These are phyloP conservation scores for Pseudomassariella vexata DNA, from an alignment of 2,329 filamentous ascomycete genomes.

Conservation along the genomic window DNA sequence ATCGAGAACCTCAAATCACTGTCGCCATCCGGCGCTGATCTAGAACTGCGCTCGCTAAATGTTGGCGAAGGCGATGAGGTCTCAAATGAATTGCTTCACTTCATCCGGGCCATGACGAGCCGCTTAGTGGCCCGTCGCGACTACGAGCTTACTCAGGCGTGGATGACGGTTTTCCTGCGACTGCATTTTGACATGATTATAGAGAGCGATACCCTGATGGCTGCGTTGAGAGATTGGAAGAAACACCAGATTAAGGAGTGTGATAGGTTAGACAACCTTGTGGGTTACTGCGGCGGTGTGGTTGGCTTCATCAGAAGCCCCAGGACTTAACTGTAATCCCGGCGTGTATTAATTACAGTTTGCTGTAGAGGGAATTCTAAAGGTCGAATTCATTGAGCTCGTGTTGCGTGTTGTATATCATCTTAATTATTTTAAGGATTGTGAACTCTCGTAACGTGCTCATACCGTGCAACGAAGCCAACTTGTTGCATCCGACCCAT, in stretches of 20 bases:
- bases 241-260: constrained; percentile 66
- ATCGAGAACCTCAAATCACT: constrained; percentile 75
- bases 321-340: constrained; percentile 39
- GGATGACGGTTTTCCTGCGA: constrained; percentile 92
- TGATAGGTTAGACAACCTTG: constrained; percentile 64
- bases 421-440: too few species aligned
- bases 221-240: constrained; percentile 64
- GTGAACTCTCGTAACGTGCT: too few species aligned
- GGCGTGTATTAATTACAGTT: too few species aligned
- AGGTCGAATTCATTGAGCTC: too few species aligned
- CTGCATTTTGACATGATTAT: constrained; percentile 61
- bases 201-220: constrained; percentile 47
- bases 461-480: too few species aligned
- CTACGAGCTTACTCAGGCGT: constrained; percentile 91
- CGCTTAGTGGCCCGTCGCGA: constrained; percentile 66
- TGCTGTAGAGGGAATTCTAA: too few species aligned
- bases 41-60: constrained; percentile 80
- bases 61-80: constrained; percentile 36
- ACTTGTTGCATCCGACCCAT: too few species aligned
- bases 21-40: constrained; percentile 77
- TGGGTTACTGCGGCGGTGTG: constrained; percentile 84
- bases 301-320: constrained; percentile 71
- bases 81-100: constrained; percentile 68
- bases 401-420: too few species aligned
- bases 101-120: constrained; percentile 73